Percentiles rank a stretch among this genome's conserved stretches.
Evolutionary conservation across 352 stramenopile species (phyloP).

Genomic region (Pythium periplocum): DNA sequence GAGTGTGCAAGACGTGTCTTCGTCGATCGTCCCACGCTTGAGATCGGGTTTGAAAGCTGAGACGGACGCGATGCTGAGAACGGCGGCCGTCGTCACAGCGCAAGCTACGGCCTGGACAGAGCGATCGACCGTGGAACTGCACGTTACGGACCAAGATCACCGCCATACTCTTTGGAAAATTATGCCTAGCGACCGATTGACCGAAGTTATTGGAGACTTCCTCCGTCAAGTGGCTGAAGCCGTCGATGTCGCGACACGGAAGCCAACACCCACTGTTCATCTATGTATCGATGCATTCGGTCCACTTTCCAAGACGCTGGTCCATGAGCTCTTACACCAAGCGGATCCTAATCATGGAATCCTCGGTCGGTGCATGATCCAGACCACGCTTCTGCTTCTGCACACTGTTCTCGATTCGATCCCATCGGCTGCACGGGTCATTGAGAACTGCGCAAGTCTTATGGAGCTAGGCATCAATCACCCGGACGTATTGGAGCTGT

Average conservation of each 20-base stretch:
- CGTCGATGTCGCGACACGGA: no score
- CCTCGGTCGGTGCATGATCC: slow-evolving; percentile 26
- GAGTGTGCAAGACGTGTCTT: slow-evolving; percentile 3
- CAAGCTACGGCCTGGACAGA: not conserved
- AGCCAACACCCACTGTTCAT: slow-evolving; percentile 11
- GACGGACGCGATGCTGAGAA: no score
- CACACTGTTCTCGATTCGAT: not conserved
- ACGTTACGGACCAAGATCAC: slow-evolving; percentile 25
- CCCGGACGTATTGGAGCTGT: not conserved
- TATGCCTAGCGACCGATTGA: not conserved
- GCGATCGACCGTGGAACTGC: not conserved
- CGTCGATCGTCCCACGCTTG: no score
- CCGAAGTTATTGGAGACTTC: no score
- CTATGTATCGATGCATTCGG: slow-evolving; percentile 28
- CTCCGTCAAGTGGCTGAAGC: no score
- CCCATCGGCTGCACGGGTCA: not conserved
- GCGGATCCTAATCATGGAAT: not conserved
- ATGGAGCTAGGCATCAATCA: not conserved
- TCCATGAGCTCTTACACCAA: not conserved
- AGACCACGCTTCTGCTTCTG: slow-evolving; percentile 13
- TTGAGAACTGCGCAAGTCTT: slow-evolving; percentile 4
- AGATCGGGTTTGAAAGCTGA: no score
- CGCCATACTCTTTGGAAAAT: slow-evolving; percentile 18
- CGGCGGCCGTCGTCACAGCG: no score
- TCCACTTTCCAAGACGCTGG: not conserved